Percentiles rank a stretch among this genome's conserved stretches.
These are phyloP conservation scores for Haplosporangium sp. DNA, from an alignment of 371 early-diverging fungal genomes.

Conservation along the genomic window DNA sequence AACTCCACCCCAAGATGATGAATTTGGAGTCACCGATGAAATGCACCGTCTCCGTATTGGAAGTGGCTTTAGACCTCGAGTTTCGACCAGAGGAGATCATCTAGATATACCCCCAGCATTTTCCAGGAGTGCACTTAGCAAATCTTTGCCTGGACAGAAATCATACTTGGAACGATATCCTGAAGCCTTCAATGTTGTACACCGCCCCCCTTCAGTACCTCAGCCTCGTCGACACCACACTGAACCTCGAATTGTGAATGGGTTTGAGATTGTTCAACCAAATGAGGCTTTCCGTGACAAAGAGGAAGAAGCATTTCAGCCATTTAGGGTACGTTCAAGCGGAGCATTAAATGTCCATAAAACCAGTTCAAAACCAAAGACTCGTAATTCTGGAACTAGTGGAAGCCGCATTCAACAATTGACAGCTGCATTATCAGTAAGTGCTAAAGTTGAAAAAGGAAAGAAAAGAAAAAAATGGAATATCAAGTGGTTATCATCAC, in stretches of 20 bases:
- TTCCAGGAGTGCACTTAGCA: constrained; percentile 9
- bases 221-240: constrained; percentile 10
- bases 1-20: background rate
- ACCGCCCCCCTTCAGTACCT: too few species aligned
- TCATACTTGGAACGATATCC: background rate
- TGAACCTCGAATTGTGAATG: background rate
- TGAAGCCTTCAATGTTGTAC: background rate
- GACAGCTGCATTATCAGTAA: constrained; percentile 16
- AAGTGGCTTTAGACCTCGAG: constrained; percentile 7
- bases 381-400: background rate
- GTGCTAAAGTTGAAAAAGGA: background rate
- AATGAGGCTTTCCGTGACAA: background rate
- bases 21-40: constrained; percentile 1
- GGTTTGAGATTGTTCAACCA: background rate
- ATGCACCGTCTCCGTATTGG: constrained; percentile 20
- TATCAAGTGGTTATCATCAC: too few species aligned
- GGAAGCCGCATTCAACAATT: constrained; percentile 6
- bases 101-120: background rate
- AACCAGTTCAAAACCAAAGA: background rate
- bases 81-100: background rate
- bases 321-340: constrained; percentile 8
- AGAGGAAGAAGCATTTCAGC: background rate
- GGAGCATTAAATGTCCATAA: background rate
- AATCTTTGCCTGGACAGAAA: constrained; percentile 18
- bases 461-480: too few species aligned